Base-by-base conservation (phyloP, 305 asterid species). In the Rubia tinctorum region DNA sequence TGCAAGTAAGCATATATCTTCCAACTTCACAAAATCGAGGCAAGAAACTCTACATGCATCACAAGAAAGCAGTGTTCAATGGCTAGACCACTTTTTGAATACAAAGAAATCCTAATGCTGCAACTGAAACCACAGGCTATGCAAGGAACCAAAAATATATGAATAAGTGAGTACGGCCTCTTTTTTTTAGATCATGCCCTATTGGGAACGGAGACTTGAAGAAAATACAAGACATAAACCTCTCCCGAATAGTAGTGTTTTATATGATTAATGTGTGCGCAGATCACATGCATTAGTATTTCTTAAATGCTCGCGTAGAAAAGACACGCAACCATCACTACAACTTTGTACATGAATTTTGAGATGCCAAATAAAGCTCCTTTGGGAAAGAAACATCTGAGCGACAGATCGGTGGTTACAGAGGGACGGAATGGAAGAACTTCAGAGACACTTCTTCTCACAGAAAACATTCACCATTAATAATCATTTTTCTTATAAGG, bases 1-100 rank as follows among this genome's bases (percentile, higher is more conserved):
- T 66, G 45, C 69, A 73, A 67, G 5, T 42, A 17, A 47, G 71
- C 45, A 82, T 49, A 15, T 45, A 37, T n/a, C n/a, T 14, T 66
- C 7, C 72, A 75, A 73, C 61, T 56, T 39, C 39, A 75, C 64
- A 49, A 27, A 34, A 60, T 74, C 42, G 18, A 60, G 6, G 27
- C 43, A 6, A 22, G 55, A 66, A 49, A 69, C 13, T 61, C 66
- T 42, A 14, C 9, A 10, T 22, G 53, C 42, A 56, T 30, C 66
- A 34, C n/a, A 74, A 65, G 62, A n/a, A 39, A 74, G 44, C 30
- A 8, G 47, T 53, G 43, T n/a, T 53, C 10, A 37, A 11, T 4
- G 40, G 12, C 44, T 10, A 39, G 40, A 69, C 47, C 8, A 6
- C 20, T 55, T 55, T 39, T 43, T 43, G 34, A 34, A 69, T 55